Evolutionary conservation across 148 eudicot species (phyloP).

Genomic region (Mesembryanthemum crystallinum): DNA sequence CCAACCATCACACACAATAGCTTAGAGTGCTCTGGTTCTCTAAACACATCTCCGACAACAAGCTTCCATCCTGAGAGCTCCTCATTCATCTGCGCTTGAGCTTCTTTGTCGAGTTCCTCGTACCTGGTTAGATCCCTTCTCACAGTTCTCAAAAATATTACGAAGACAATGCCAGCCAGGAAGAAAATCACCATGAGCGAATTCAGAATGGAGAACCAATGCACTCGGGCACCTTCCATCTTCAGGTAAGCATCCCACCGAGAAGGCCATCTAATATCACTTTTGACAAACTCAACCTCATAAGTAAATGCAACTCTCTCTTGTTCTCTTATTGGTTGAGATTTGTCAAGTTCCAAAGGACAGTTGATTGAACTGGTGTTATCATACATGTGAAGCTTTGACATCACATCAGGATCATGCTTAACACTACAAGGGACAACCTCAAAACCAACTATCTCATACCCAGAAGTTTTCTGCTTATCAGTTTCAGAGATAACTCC

Average conservation of each 20-base stretch:
- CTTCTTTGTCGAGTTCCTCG: conserved; percentile 62
- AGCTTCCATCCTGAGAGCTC: conserved; percentile 79
- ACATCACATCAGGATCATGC: conserved; percentile 48
- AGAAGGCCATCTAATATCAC: conserved; percentile 59
- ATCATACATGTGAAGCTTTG: conserved; percentile 54
- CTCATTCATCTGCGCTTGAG: conserved; percentile 71
- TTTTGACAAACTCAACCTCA: conserved; percentile 64
- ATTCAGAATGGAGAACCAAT: conserved; percentile 61
- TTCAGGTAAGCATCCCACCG: conserved; percentile 72
- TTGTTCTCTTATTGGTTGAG: conserved; percentile 51
- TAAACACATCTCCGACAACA: conserved; percentile 68
- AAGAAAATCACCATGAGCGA: conserved; percentile 63
- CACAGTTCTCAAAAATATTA: conserved; percentile 57
- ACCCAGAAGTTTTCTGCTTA: conserved; percentile 47
- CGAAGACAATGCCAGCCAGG: conserved; percentile 65
- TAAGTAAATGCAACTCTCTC: conserved; percentile 58
- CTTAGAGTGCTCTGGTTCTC: conserved; percentile 50
- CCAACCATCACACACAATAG: conserved; percentile 69
- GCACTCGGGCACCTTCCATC: conserved; percentile 61
- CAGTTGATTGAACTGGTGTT: conserved; percentile 40
- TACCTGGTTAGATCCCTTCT: conserved; percentile 59
- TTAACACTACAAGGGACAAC: conserved; percentile 64
- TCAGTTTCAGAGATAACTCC: conserved; percentile 54
- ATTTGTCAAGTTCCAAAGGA: conserved; percentile 44
- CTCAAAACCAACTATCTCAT: conserved; percentile 64